These are phyloP conservation scores for Pisolithus microcarpus DNA, from an alignment of 768 basidiomycete genomes.

Conservation along the genomic window DNA sequence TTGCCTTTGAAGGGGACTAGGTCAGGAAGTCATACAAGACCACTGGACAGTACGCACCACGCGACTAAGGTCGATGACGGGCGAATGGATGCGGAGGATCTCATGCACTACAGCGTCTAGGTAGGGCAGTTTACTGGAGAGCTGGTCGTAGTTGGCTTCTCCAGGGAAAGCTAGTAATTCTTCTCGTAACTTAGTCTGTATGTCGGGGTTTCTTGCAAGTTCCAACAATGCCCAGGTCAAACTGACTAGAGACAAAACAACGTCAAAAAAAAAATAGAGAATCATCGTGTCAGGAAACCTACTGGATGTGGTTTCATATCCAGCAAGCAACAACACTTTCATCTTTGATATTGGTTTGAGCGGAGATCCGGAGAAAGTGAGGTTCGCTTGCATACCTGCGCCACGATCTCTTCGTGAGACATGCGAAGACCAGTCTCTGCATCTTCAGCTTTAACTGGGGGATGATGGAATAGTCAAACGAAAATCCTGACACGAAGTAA, in stretches of 20 bases:
- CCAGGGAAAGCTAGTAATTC: constrained; percentile 36
- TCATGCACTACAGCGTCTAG: constrained; percentile 47
- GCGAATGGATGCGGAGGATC: constrained; percentile 36
- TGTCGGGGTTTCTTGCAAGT: constrained; percentile 36
- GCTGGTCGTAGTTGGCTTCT: constrained; percentile 51
- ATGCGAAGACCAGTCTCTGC: constrained; percentile 18
- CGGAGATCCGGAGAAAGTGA: background rate
- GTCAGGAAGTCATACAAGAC: background rate
- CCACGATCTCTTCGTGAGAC: constrained; percentile 21
- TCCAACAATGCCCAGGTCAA: constrained; percentile 51
- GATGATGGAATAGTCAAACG: background rate
- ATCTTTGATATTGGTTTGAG: constrained; percentile 6
- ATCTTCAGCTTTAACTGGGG: constrained; percentile 31
- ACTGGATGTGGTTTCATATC: constrained; percentile 19
- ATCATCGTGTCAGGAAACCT: background rate
- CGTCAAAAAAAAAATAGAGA: no score
- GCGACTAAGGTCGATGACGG: constrained; percentile 19
- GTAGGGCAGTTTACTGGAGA: constrained; percentile 44
- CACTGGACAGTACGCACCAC: constrained; percentile 4
- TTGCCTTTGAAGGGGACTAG: constrained; percentile 25
- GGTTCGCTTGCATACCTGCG: constrained; percentile 10
- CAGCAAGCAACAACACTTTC: constrained; percentile 15
- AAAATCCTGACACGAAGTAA: constrained; percentile 11
- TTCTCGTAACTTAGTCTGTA: constrained; percentile 43
- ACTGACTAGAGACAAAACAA: constrained; percentile 6